Base-by-base conservation (phyloP, 2,329 filamentous ascomycete genomes). In the Helicocarpus griseus region DNA sequence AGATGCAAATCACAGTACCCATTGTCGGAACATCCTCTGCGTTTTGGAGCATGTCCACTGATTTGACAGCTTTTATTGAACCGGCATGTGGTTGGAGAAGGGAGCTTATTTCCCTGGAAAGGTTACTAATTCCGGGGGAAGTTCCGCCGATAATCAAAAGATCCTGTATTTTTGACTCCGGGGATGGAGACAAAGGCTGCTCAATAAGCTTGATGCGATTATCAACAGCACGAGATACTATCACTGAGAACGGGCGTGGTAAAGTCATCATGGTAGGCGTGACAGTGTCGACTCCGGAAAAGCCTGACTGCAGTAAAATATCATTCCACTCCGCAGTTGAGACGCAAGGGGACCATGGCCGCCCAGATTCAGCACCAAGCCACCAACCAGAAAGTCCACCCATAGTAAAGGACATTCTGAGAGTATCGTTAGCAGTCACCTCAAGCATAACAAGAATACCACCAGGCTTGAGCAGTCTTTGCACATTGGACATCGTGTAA, bases 261-360 rank as follows among this genome's bases (percentile, higher is more conserved):
- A 45, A 29, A n/a, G 33, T 41, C 21, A 40, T 24, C 35, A 40
- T 40, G n/a, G 14, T 26, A 24, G 48, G 48, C 4, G 48, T 49
- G 13, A 49, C 24, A 17, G 48, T 29, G 24, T 63, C 60, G 11
- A 59, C 53, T 2, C 58, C 61, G 17, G 53, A 54, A 43, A 65
- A 57, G 5, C 57, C 58, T 14, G 53, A 50, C 11, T 49, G 45
- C 14, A 28, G 29, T 14, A 66, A 55, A n/a, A 61, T 26, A 2
- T 28, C 13, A 38, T 61, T 53, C 64, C 63, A 68, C n/a, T 51
- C 9, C 11, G 45, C 51, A 39, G 49, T 28, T 3, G 38, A 47
- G 11, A 57, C 43, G 29, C 43, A 53, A 5, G 55, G 55, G 36
- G 48, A 44, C 17, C 29, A 24, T 6, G 45, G 21, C 17, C 55